Percentiles rank a stretch among this genome's conserved stretches.
phyloP scores from a whole-genome alignment of 169 alveolate species.

The Plasmodium coatneyi region DNA sequence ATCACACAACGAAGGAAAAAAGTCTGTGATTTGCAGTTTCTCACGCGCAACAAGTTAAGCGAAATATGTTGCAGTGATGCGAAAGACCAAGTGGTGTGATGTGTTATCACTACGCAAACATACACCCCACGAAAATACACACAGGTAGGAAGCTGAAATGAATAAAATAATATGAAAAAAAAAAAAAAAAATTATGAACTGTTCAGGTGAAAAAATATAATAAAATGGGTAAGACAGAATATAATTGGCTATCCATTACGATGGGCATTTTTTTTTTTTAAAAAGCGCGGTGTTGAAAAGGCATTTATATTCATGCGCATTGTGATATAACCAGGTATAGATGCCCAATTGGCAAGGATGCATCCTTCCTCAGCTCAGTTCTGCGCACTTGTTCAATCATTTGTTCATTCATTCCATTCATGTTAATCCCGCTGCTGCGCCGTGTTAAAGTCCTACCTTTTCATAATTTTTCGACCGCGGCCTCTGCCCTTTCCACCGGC shows the following conservation, averaged over 20 bases:
- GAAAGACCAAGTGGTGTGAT: not conserved
- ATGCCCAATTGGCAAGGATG: not conserved
- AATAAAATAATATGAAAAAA: not conserved
- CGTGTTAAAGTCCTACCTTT: constrained; percentile 31
- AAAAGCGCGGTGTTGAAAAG: not conserved
- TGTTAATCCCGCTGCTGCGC: not conserved
- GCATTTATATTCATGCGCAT: not conserved
- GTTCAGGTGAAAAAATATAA: not conserved
- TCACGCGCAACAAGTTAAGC: not conserved
- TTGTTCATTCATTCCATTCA: not conserved
- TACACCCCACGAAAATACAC: not conserved
- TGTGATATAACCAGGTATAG: not conserved
- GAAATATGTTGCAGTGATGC: not conserved
- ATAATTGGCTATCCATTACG: not conserved
- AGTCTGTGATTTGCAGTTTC: not conserved
- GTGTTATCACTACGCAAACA: not conserved
- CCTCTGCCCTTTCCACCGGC: constrained; percentile 80
- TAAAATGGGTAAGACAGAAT: not conserved
- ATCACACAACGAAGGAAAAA: not conserved
- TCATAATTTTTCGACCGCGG: constrained; percentile 80
- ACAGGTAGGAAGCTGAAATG: not conserved
- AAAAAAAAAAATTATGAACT: not conserved
- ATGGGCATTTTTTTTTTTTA: not conserved
- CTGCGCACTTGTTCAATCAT: constrained; percentile 48
- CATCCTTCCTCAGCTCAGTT: constrained; percentile 6